Conservation (phyloP, 2,329 filamentous ascomycete genomes). For the Sphaceloma murrayae region DNA sequence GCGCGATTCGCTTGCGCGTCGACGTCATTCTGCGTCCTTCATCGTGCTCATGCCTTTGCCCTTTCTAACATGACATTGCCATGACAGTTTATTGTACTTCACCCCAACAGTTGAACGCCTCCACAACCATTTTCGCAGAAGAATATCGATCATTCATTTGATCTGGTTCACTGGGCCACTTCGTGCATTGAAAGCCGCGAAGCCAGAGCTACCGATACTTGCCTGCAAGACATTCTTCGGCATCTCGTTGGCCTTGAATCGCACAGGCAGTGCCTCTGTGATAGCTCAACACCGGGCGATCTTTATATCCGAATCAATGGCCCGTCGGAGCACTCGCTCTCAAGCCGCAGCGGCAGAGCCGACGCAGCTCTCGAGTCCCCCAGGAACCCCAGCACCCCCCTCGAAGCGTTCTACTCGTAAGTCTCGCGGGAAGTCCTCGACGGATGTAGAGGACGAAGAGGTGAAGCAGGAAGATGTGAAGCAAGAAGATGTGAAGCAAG, state of each 20-base stretch:
- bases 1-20: neutral
- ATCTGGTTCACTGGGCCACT: too few species aligned
- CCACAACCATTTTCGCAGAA: too few species aligned
- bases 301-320: too few species aligned
- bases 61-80: too few species aligned
- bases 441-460: conserved; percentile 14
- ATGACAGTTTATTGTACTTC: too few species aligned
- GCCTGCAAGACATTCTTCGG: too few species aligned
- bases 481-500: conserved; percentile 3
- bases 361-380: conserved; percentile 36
- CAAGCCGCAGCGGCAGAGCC: conserved; percentile 22
- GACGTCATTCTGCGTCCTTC: neutral
- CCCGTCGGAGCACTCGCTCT: conserved; percentile 18
- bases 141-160: too few species aligned
- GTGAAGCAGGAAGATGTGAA: conserved; percentile 21
- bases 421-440: neutral
- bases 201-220: too few species aligned
- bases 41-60: too few species aligned
- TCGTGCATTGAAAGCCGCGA: too few species aligned
- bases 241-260: neutral
- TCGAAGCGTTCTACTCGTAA: conserved; percentile 25
- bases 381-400: conserved; percentile 30
- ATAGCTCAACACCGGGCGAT: too few species aligned
- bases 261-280: neutral
- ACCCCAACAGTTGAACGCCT: too few species aligned